A percentile compares a stretch with the other conserved stretches of the same genome.
phyloP scores from a whole-genome alignment of 345 rosid genomes.

The Eutrema japonicum region DNA sequence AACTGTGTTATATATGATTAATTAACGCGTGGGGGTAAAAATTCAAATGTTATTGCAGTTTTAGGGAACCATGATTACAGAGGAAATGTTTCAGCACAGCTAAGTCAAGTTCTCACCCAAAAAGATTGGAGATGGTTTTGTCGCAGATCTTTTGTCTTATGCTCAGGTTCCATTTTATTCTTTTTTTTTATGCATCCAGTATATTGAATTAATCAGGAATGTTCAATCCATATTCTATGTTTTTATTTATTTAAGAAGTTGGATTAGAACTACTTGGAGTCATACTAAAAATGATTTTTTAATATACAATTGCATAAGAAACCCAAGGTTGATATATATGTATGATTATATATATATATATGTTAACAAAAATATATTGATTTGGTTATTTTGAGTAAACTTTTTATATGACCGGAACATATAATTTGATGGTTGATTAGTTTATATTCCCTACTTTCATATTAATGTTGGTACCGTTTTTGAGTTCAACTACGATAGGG shows the following conservation, averaged over 20 bases:
- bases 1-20: not conserved
- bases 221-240: too few relatives aligned
- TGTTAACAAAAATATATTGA: too few relatives aligned
- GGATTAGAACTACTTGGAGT: too few relatives aligned
- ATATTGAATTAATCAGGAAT: not conserved
- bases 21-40: not conserved
- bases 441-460: not conserved
- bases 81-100: slow-evolving; percentile 53
- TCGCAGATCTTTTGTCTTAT: slow-evolving; percentile 51
- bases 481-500: not conserved
- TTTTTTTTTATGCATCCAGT: not conserved
- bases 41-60: slow-evolving; percentile 40
- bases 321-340: not conserved
- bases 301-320: not conserved
- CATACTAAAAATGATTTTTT: not conserved
- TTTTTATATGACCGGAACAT: not conserved
- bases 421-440: not conserved
- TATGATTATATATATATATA: too few relatives aligned
- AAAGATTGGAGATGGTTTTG: slow-evolving; percentile 56
- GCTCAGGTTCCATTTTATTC: slow-evolving; percentile 33
- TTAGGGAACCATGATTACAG: slow-evolving; percentile 62
- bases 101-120: slow-evolving; percentile 46
- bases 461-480: not conserved
- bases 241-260: too few relatives aligned
- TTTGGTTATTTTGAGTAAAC: not conserved